Percentiles rank a stretch among this genome's conserved stretches.
phyloP scores from a whole-genome alignment of 192 early-diverging fungal genomes.

The Blastocladiella britannica region DNA sequence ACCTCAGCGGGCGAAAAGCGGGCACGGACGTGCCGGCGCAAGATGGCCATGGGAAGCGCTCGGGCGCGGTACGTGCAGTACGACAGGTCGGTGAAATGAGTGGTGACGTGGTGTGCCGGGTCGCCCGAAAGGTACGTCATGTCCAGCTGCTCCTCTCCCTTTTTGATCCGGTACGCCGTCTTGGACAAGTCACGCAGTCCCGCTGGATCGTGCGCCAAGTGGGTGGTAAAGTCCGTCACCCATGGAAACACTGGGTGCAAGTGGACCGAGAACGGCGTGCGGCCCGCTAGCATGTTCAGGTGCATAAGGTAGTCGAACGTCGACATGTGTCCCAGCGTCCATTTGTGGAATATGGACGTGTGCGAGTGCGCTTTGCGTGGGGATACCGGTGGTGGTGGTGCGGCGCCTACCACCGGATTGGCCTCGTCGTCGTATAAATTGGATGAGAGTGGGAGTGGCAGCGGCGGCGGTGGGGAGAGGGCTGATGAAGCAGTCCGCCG shows the following conservation, averaged over 20 bases:
- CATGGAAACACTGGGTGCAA: conserved; percentile 49
- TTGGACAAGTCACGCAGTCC: conserved; percentile 38
- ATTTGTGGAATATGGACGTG: background rate
- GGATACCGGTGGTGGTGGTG: background rate
- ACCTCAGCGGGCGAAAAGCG: conserved; percentile 50
- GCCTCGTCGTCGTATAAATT: background rate
- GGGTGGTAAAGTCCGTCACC: conserved; percentile 43
- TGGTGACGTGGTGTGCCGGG: conserved; percentile 45
- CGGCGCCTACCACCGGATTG: background rate
- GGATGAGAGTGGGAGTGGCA: background rate
- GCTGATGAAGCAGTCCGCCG: too few species aligned
- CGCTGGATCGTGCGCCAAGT: conserved; percentile 13
- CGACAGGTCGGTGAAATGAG: conserved; percentile 44
- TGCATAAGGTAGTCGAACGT: conserved; percentile 3
- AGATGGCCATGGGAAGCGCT: conserved; percentile 33
- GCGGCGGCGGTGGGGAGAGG: too few species aligned
- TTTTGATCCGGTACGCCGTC: conserved; percentile 46
- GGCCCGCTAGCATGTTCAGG: conserved; percentile 15
- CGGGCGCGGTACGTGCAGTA: conserved; percentile 48
- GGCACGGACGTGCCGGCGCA: conserved; percentile 43
- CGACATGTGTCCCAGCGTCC: background rate
- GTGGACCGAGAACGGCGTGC: conserved; percentile 36
- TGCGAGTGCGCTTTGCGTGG: too few species aligned
- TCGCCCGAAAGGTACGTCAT: conserved; percentile 36
- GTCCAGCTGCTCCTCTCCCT: conserved; percentile 49